phyloP scores from a whole-genome alignment of 2,329 filamentous ascomycete genomes.

The Monosporascus sp. region DNA sequence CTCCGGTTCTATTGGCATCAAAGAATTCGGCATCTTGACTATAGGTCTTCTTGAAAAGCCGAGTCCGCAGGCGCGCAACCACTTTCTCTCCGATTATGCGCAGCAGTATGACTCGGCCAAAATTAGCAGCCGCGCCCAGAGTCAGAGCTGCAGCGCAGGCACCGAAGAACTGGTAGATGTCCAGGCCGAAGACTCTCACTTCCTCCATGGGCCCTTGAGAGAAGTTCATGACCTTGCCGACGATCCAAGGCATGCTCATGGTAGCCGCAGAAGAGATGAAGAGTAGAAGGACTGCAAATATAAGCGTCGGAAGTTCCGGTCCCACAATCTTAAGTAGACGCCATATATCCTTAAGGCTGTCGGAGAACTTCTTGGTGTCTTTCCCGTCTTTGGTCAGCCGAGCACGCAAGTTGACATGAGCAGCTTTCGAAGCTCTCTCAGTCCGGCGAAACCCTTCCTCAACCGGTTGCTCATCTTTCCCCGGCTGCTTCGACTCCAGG shows the following conservation, averaged over 20 bases:
- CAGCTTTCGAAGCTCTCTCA: constrained; percentile 79
- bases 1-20: constrained; percentile 93
- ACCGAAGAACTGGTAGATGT: constrained; percentile 81
- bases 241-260: constrained; percentile 94
- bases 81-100: constrained; percentile 94
- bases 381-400: constrained; percentile 80
- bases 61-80: constrained; percentile 81
- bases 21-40: constrained; percentile 99
- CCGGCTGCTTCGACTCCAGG: constrained; percentile 28
- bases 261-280: constrained; percentile 88
- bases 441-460: constrained; percentile 63
- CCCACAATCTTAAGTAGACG: constrained; percentile 83
- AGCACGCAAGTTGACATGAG: constrained; percentile 84
- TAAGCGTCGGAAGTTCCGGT: constrained; percentile 75
- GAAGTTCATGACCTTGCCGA: constrained; percentile 76
- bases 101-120: constrained; percentile 86
- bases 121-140: constrained; percentile 84
- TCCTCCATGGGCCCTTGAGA: constrained; percentile 71
- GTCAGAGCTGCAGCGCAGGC: constrained; percentile 72
- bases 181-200: constrained; percentile 73
- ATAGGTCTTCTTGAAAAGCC: constrained; percentile 86
- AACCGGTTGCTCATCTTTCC: constrained; percentile 43
- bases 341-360: constrained; percentile 72
- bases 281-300: constrained; percentile 75
- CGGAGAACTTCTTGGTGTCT: constrained; percentile 45